A percentile compares a stretch with the other conserved stretches of the same genome.
Conservation (phyloP, 495 filamentous ascomycete species). For the Beverwykella pulmonaria region DNA sequence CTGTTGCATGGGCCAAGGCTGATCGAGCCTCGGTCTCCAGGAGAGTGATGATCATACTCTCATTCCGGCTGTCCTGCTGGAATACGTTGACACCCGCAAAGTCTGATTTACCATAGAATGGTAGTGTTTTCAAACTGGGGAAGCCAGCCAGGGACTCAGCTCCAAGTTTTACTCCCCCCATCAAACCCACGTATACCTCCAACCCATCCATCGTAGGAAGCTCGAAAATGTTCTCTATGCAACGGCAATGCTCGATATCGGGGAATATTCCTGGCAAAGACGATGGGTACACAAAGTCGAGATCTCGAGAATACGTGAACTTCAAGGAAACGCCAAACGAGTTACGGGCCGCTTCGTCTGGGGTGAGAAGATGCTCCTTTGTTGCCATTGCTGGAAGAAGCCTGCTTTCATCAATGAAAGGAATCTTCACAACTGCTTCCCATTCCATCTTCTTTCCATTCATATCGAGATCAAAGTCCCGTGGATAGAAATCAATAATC, state of each 20-base stretch:
- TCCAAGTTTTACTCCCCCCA: constrained; percentile 85
- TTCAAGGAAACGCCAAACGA: constrained; percentile 89
- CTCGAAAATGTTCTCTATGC: constrained; percentile 93
- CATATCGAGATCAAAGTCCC: constrained; percentile 98
- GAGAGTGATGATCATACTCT: constrained; percentile 91
- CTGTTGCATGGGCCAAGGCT: constrained; percentile 70
- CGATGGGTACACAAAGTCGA: constrained; percentile 80
- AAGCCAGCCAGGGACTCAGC: constrained; percentile 85
- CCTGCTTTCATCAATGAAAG: constrained; percentile 92
- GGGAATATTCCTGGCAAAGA: constrained; percentile 91
- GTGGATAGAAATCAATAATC: constrained; percentile 97
- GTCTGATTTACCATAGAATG: constrained; percentile 74
- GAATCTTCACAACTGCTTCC: constrained; percentile 99
- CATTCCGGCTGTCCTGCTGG: constrained; percentile 92
- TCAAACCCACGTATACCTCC: constrained; percentile 80
- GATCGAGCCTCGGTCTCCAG: constrained; percentile 71
- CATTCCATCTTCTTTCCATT: constrained; percentile 99
- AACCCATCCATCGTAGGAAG: constrained; percentile 89
- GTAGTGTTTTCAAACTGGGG: constrained; percentile 81
- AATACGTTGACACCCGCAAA: constrained; percentile 97
- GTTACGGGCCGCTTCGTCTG: constrained; percentile 79
- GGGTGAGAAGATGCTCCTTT: constrained; percentile 72
- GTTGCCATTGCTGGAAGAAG: constrained; percentile 83
- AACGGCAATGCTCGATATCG: constrained; percentile 81
- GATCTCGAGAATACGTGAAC: constrained; percentile 79